These are phyloP conservation scores for Penicillium sp. DNA, from an alignment of 2,329 filamentous ascomycete genomes.

Conservation along the genomic window DNA sequence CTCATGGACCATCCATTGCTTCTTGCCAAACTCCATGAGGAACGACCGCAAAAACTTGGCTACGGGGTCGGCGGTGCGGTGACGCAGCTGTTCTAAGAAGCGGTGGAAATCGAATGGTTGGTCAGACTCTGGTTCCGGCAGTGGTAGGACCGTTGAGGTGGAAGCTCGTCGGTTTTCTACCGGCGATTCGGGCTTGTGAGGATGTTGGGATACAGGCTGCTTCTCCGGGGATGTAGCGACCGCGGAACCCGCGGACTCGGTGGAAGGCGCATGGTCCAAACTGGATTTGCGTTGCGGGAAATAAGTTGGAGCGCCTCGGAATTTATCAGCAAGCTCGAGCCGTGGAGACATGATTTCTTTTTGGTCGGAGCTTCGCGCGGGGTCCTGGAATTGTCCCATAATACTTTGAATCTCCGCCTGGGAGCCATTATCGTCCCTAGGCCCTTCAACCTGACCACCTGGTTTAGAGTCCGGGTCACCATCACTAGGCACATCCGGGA, in stretches of 20 bases:
- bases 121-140: slow-evolving; percentile 76
- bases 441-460: slow-evolving; percentile 58
- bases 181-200: slow-evolving; percentile 23
- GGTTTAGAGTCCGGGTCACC: slow-evolving; percentile 45
- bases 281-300: slow-evolving; percentile 86
- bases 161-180: slow-evolving; percentile 35
- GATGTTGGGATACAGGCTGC: slow-evolving; percentile 30
- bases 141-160: slow-evolving; percentile 55
- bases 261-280: slow-evolving; percentile 65
- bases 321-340: slow-evolving; percentile 76
- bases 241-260: slow-evolving; percentile 34
- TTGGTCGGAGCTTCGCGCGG: slow-evolving; percentile 66
- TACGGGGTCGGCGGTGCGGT: slow-evolving; percentile 96
- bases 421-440: slow-evolving; percentile 64
- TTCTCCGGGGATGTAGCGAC: slow-evolving; percentile 18
- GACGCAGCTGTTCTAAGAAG: slow-evolving; percentile 91
- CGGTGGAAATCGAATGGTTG: slow-evolving; percentile 96
- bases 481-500: slow-evolving; percentile 36
- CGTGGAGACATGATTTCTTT: slow-evolving; percentile 92
- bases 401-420: slow-evolving; percentile 91
- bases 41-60: slow-evolving; percentile 95
- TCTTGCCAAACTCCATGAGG: slow-evolving; percentile 89
- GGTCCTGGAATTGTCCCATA: slow-evolving; percentile 90
- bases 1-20: slow-evolving; percentile 99
- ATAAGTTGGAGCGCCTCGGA: slow-evolving; percentile 64